Evolutionary conservation across 2,329 filamentous ascomycete species (phyloP).

Genomic region (Coniochaeta prunicola): DNA sequence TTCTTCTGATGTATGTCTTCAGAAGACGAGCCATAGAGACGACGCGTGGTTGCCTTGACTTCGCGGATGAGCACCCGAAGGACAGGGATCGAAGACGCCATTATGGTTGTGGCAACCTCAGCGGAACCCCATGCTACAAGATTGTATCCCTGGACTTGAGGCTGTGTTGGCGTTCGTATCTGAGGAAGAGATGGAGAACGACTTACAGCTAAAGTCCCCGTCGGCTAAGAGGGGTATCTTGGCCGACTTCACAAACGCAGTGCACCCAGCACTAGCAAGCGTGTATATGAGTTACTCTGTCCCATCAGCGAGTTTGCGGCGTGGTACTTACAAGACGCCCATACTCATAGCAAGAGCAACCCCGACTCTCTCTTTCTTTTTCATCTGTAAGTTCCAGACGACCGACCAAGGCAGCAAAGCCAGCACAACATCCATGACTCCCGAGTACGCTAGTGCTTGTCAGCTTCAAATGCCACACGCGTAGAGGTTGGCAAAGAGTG

Average conservation of each 20-base stretch:
- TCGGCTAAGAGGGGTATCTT: neutral
- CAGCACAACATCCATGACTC: constrained; percentile 9
- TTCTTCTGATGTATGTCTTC: neutral
- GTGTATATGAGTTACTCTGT: neutral
- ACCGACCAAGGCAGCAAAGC: constrained; percentile 10
- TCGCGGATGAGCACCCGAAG: constrained; percentile 23
- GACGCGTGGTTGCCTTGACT: constrained; percentile 6
- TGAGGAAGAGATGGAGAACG: neutral
- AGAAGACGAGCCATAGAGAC: constrained; percentile 2
- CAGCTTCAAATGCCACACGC: neutral
- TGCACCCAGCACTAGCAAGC: neutral
- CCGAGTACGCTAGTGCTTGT: constrained; percentile 4
- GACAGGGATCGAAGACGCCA: constrained; percentile 23
- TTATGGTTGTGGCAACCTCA: constrained; percentile 26
- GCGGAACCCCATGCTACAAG: constrained; percentile 19
- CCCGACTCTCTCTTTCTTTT: constrained; percentile 8
- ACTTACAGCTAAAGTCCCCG: neutral
- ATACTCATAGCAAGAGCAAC: constrained; percentile 10
- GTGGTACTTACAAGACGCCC: constrained; percentile 24
- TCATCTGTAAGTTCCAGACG: constrained; percentile 8
- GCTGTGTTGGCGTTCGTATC: neutral
- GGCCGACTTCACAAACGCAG: neutral
- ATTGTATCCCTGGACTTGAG: constrained; percentile 16
- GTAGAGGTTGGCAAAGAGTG: neutral
- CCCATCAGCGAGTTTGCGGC: constrained; percentile 28